Evolutionary conservation across 805 yeast genomes (phyloP).

Genomic region (Barnettozyma vustinii): DNA sequence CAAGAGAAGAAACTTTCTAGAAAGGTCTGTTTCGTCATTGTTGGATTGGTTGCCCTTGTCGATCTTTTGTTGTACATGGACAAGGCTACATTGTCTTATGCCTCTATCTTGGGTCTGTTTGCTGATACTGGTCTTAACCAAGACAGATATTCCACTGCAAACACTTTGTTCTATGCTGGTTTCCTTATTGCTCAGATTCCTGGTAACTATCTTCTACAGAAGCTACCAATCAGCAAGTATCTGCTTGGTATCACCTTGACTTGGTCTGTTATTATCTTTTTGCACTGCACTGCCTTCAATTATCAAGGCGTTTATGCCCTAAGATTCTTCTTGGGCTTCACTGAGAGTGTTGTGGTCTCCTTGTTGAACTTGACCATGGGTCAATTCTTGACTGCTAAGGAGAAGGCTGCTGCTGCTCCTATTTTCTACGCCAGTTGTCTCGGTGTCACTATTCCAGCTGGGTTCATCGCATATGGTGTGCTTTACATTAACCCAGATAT

Average conservation of each 20-base stretch:
- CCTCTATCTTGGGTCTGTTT: conserved; percentile 43
- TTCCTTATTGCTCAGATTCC: conserved; percentile 41
- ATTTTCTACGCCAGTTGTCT: conserved; percentile 47
- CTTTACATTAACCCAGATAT: conserved; percentile 22
- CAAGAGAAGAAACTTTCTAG: conserved; percentile 35
- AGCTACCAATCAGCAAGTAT: conserved; percentile 35
- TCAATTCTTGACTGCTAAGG: conserved; percentile 43
- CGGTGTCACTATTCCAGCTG: conserved; percentile 47
- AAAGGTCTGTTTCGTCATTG: conserved; percentile 33
- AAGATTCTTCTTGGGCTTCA: conserved; percentile 48
- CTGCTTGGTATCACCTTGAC: conserved; percentile 31
- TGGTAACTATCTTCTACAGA: conserved; percentile 39
- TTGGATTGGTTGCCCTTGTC: conserved; percentile 34
- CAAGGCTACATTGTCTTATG: conserved; percentile 45
- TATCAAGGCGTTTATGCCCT: conserved; percentile 42
- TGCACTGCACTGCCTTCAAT: conserved; percentile 40
- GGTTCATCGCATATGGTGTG: conserved; percentile 41
- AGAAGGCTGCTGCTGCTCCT: conserved; percentile 48
- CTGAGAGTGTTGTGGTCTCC: conserved; percentile 41
- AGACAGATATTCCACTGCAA: conserved; percentile 40
- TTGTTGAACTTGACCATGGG: conserved; percentile 42
- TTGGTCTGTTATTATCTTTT: conserved; percentile 44
- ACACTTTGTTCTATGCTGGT: conserved; percentile 51
- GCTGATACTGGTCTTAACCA: conserved; percentile 40
- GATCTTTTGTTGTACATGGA: conserved; percentile 44